These are phyloP conservation scores for Friedmanniomyces simplex DNA, from an alignment of 495 filamentous ascomycete species.

Conservation along the genomic window DNA sequence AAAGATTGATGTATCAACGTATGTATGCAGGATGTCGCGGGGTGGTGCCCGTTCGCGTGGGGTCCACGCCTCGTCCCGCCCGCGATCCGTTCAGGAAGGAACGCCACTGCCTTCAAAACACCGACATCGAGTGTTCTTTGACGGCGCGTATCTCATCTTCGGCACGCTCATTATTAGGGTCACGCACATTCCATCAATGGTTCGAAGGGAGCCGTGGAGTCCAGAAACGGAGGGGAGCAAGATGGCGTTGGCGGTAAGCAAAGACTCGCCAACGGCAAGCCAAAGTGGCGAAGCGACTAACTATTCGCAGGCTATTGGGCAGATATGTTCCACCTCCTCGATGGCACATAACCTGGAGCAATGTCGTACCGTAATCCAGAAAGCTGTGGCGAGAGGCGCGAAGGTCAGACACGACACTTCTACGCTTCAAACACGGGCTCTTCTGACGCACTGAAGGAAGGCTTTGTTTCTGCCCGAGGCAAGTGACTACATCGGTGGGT, in stretches of 20 bases:
- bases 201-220: slow-evolving; percentile 10
- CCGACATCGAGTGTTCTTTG: neutral
- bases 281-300: neutral
- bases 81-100: neutral
- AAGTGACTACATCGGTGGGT: slow-evolving; percentile 70
- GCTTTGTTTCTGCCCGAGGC: slow-evolving; percentile 89
- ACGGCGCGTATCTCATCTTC: neutral
- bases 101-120: neutral
- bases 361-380: slow-evolving; percentile 58
- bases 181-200: neutral
- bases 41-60: neutral
- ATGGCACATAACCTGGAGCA: slow-evolving; percentile 69
- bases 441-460: slow-evolving; percentile 33
- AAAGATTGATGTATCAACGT: neutral
- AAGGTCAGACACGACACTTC: slow-evolving; percentile 45
- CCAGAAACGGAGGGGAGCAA: slow-evolving; percentile 1
- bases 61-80: neutral
- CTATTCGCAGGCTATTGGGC: slow-evolving; percentile 60
- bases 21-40: neutral
- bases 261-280: neutral
- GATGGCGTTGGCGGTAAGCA: slow-evolving; percentile 28
- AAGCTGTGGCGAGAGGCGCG: slow-evolving; percentile 63
- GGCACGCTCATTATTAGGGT: neutral
- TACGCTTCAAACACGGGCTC: too few species aligned
- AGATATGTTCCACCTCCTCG: slow-evolving; percentile 73